Evolutionary conservation across 1,284 basidiomycete species (phyloP).

Genomic region (Sporisorium reilianum): DNA sequence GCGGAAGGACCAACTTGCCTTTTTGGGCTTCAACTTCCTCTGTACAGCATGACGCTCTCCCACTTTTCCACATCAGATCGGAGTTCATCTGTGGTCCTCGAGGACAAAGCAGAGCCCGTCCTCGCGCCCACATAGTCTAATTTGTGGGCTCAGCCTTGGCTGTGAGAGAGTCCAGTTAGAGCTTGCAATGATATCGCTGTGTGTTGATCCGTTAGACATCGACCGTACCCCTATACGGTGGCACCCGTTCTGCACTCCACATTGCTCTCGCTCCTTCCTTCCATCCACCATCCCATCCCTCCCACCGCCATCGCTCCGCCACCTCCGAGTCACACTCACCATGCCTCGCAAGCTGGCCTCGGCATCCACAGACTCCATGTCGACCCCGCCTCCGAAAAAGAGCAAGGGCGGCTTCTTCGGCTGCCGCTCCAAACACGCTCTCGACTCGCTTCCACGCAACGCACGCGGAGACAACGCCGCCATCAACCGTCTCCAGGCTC

Average conservation of each 20-base stretch:
- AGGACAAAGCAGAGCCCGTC: neutral
- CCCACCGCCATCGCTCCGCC: neutral
- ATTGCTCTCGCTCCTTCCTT: neutral
- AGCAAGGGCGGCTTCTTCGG: slow-evolving; percentile 47
- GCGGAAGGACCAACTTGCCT: slow-evolving; percentile 6
- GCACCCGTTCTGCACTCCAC: slow-evolving; percentile 1
- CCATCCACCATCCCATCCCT: neutral
- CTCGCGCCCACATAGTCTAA: neutral
- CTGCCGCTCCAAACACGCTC: slow-evolving; percentile 47
- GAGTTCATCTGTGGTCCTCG: slow-evolving; percentile 16
- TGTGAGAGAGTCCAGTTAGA: slow-evolving; percentile 10
- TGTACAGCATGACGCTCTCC: slow-evolving; percentile 12
- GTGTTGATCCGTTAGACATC: neutral
- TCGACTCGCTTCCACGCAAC: slow-evolving; percentile 49
- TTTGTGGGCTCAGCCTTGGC: too few species aligned
- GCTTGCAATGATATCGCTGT: slow-evolving; percentile 14
- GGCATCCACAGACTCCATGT: slow-evolving; percentile 11
- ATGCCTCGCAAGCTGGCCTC: slow-evolving; percentile 32
- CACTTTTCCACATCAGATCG: slow-evolving; percentile 1
- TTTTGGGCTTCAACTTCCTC: too few species aligned
- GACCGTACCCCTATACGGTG: slow-evolving; percentile 17
- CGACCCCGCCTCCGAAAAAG: slow-evolving; percentile 35
- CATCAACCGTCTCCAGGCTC: slow-evolving; percentile 44
- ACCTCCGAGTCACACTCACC: neutral
- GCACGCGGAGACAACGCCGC: slow-evolving; percentile 44